These are phyloP conservation scores for Phytophthora hybrid DNA, from an alignment of 352 stramenopile genomes.

Conservation along the genomic window DNA sequence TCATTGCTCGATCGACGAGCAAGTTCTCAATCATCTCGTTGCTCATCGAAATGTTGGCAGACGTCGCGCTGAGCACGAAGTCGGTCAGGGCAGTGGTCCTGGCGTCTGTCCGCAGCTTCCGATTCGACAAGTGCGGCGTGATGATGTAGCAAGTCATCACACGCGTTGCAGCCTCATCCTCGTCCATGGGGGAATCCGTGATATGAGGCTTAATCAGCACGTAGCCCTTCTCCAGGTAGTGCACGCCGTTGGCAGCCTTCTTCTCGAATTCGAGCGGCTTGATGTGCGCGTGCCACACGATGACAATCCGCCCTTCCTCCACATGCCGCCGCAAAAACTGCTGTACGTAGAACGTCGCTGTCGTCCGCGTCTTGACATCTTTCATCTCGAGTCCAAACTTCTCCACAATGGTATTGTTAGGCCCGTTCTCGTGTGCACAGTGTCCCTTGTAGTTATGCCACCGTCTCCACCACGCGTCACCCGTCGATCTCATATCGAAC, in stretches of 20 bases:
- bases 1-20: constrained; percentile 18
- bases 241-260: constrained; percentile 39
- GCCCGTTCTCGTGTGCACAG: constrained; percentile 35
- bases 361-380: constrained; percentile 51
- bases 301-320: constrained; percentile 59
- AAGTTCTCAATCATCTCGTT: constrained; percentile 64
- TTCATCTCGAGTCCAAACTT: constrained; percentile 66
- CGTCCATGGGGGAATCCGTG: constrained; percentile 9
- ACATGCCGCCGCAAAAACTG: constrained; percentile 64
- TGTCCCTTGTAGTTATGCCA: constrained; percentile 45
- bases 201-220: constrained; percentile 58
- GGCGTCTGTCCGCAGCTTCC: constrained; percentile 33
- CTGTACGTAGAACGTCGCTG: constrained; percentile 60
- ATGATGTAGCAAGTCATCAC: constrained; percentile 63
- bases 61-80: constrained; percentile 47
- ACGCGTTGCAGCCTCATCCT: constrained; percentile 38
- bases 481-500: constrained; percentile 42
- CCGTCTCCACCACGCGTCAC: constrained; percentile 47
- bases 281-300: constrained; percentile 67
- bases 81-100: constrained; percentile 49
- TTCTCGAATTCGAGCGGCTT: constrained; percentile 63
- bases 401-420: constrained; percentile 63
- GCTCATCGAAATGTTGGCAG: constrained; percentile 47
- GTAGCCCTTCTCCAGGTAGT: constrained; percentile 66
- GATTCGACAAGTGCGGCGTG: constrained; percentile 47